Conservation (phyloP, 2,329 filamentous ascomycete genomes). For the Chaetomium sp. region DNA sequence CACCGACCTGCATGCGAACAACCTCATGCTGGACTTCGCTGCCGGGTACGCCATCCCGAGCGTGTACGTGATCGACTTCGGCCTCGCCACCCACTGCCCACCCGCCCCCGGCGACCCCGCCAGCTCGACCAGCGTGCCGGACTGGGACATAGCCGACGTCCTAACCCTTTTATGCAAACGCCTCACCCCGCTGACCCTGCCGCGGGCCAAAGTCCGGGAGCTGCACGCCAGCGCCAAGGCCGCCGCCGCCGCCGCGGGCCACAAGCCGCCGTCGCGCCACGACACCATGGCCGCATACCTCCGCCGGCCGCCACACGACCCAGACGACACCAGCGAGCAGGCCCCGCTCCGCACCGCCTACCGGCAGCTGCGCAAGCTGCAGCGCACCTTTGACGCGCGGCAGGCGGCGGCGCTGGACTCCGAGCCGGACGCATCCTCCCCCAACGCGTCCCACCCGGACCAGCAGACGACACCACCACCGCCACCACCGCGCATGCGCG, state of each 20-base stretch:
- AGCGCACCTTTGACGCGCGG: not conserved
- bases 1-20: conserved; percentile 15
- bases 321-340: too few relatives aligned
- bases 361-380: not conserved
- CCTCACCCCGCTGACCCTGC: not conserved
- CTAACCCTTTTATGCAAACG: not conserved
- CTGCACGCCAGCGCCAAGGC: not conserved
- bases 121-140: not conserved
- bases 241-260: not conserved
- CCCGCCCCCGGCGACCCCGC: not conserved
- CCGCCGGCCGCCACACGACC: not conserved
- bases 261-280: not conserved
- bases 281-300: not conserved
- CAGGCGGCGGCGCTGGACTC: not conserved
- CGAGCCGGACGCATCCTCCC: not conserved
- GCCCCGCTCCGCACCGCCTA: conserved; percentile 4
- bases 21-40: conserved; percentile 14
- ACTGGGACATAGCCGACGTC: not conserved
- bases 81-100: conserved; percentile 3
- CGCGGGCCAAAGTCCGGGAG: not conserved
- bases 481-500: not conserved
- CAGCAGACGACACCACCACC: too few relatives aligned
- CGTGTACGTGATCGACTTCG: conserved; percentile 21
- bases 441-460: not conserved
- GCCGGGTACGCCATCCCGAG: conserved; percentile 2